Conservation (phyloP, 495 filamentous ascomycete genomes). For the Corynascus novoguineensis region DNA sequence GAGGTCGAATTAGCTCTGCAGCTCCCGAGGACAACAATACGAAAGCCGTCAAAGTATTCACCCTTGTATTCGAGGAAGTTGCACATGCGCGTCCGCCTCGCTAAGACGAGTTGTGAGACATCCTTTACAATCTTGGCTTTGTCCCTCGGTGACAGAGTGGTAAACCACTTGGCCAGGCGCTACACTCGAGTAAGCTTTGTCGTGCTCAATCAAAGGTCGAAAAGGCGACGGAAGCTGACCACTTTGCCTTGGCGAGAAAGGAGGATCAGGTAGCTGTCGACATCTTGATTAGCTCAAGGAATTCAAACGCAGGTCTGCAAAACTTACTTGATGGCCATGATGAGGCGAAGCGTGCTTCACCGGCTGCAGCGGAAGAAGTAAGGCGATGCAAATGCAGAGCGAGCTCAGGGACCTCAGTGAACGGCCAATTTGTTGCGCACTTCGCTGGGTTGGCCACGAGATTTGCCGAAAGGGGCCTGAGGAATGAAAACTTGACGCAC, state of each 20-base stretch:
- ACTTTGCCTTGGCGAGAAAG: conserved; percentile 98
- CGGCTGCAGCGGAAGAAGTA: conserved; percentile 18
- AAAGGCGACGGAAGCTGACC: conserved; percentile 56
- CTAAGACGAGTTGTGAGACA: conserved; percentile 95
- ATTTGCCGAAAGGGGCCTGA: conserved; percentile 11
- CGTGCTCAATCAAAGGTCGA: conserved; percentile 36
- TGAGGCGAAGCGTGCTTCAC: conserved; percentile 31
- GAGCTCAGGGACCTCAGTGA: neutral
- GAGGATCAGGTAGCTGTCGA: conserved; percentile 84
- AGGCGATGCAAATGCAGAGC: conserved; percentile 12
- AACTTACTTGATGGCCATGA: conserved; percentile 47
- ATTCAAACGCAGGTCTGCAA: neutral
- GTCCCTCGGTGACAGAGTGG: conserved; percentile 93
- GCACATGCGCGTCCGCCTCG: conserved; percentile 95
- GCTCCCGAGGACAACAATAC: neutral
- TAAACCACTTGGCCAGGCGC: conserved; percentile 99
- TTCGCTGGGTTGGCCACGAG: conserved; percentile 20
- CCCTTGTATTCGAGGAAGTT: conserved; percentile 99
- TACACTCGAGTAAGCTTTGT: conserved; percentile 37
- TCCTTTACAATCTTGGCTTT: conserved; percentile 99
- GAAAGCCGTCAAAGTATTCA: conserved; percentile 26
- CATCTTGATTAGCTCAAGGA: conserved; percentile 14
- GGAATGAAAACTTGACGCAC: conserved; percentile 8
- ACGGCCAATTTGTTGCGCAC: conserved; percentile 8
- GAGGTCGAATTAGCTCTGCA: conserved; percentile 19